Evolutionary conservation across 2,329 filamentous ascomycete genomes (phyloP), one percentile per base, ranked within the genome.

Genomic region (Fusarium caatingaense): DNA sequence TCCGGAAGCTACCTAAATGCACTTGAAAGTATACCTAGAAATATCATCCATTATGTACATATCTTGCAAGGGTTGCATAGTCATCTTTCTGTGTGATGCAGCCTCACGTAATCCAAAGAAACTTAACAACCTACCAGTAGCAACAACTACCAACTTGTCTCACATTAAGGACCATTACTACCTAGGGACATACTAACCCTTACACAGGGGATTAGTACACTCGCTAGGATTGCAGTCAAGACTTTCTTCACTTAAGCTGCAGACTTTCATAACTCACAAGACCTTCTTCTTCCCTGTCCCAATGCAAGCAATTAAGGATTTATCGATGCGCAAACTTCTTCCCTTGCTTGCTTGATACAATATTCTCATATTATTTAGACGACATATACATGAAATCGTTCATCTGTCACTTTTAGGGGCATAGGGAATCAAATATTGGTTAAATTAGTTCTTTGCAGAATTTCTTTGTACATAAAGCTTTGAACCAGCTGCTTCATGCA

Each of bases 221-320:
- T 18, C 9, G 1, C 1, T 1, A 37, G 16, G 2, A n/a, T n/a
- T 9, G 1, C 5, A 6, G 9, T 6, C n/a, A 37, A n/a, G 16
- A 18, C 16, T n/a, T 37, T 37, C 9, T 5, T n/a, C 9, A 4
- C 9, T n/a, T n/a, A 2, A 6, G 1, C 11, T 11, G 9, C 1
- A n/a, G 32, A 37, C 9, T n/a, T 34, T 37, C 32, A 6, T n/a
- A 6, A n/a, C 16, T 37, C 32, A 37, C 16, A 37, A 18, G 16
- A 4, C 16, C 16, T 18, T 34, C 4, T 1, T 34, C 5, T 3
- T 34, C 16, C 16, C 5, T 16, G 3, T 37, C 16, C 5, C 3
- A 11, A 37, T 3, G 5, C 10, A 37, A 37, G 16, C 0, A 10
- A 37, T 18, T 6, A 10, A 34, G 16, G 5, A 9, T 9, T 18